phyloP scores from a whole-genome alignment of 2,329 filamentous ascomycete genomes.

The Ceratocystis ficicola region DNA sequence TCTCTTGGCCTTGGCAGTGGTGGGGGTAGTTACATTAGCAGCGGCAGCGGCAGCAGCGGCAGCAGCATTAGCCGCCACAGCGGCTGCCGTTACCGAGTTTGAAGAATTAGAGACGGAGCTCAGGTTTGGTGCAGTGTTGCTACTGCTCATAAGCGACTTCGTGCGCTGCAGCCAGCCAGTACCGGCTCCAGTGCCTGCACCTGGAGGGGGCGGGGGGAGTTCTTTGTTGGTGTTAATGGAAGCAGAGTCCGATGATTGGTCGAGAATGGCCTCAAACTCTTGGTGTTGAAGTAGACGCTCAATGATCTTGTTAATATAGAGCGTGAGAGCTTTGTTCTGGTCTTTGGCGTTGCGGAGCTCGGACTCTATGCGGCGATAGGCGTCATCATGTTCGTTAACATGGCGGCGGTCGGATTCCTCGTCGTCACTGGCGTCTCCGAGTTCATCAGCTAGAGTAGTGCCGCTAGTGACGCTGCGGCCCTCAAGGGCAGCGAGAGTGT shows the following conservation, averaged over 20 bases:
- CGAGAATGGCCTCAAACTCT: slow-evolving; percentile 86
- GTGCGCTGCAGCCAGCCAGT: slow-evolving; percentile 48
- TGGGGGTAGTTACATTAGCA: slow-evolving; percentile 23
- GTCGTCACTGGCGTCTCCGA: slow-evolving; percentile 54
- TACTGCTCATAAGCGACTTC: slow-evolving; percentile 34
- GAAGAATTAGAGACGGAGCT: slow-evolving; percentile 34
- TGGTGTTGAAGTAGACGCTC: slow-evolving; percentile 87
- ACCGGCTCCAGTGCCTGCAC: slow-evolving; percentile 29
- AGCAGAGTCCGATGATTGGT: slow-evolving; percentile 53
- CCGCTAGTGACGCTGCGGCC: slow-evolving; percentile 34
- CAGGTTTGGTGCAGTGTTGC: slow-evolving; percentile 37
- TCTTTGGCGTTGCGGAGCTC: slow-evolving; percentile 75
- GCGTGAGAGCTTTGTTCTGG: slow-evolving; percentile 89
- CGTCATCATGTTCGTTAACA: slow-evolving; percentile 45
- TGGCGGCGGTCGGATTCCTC: slow-evolving; percentile 50
- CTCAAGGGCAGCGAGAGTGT: slow-evolving; percentile 52
- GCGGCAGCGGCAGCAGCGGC: slow-evolving; percentile 20
- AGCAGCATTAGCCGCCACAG: slow-evolving; percentile 11
- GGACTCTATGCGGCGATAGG: slow-evolving; percentile 56
- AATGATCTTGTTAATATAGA: slow-evolving; percentile 99
- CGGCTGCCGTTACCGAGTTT: slow-evolving; percentile 27
- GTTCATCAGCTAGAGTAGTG: slow-evolving; percentile 61
- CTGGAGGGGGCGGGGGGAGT: slow-evolving; percentile 55
- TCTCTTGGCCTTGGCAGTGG: slow-evolving; percentile 32
- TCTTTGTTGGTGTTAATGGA: slow-evolving; percentile 60